phyloP scores from a whole-genome alignment of 2,329 filamentous ascomycete genomes.

The Hypomyces rosellus region DNA sequence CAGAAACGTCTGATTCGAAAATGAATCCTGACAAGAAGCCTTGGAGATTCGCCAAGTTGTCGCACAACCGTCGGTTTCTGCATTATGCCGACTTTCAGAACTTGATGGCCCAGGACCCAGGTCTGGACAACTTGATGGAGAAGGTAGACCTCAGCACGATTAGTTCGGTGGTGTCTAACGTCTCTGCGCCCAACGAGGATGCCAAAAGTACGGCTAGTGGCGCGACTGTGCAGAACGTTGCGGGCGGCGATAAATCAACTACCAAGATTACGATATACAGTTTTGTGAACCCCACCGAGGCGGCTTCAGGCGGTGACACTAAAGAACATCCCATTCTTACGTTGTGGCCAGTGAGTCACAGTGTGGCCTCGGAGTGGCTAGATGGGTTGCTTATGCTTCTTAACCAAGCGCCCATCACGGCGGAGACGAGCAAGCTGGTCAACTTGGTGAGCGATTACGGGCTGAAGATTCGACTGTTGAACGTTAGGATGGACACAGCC shows the following conservation, averaged over 20 bases:
- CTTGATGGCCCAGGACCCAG: conserved; percentile 58
- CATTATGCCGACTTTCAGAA: conserved; percentile 82
- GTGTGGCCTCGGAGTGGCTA: conserved; percentile 89
- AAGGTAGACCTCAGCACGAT: conserved; percentile 84
- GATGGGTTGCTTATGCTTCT: conserved; percentile 93
- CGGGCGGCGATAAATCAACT: conserved; percentile 39
- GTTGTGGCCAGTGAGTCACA: conserved; percentile 75
- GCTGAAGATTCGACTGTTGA: conserved; percentile 84
- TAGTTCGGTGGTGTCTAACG: conserved; percentile 90
- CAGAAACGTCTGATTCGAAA: conserved; percentile 20
- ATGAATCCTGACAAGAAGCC: conserved; percentile 45
- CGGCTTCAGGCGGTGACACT: conserved; percentile 26
- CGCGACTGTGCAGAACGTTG: conserved; percentile 34
- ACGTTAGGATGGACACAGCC: conserved; percentile 76
- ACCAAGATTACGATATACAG: conserved; percentile 93
- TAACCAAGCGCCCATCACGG: conserved; percentile 92
- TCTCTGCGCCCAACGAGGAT: conserved; percentile 60
- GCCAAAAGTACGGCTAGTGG: conserved; percentile 37
- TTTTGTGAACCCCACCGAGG: conserved; percentile 43
- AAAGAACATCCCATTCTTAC: conserved; percentile 70
- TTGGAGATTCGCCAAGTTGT: conserved; percentile 82
- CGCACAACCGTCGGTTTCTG: conserved; percentile 82
- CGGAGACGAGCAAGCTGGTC: conserved; percentile 87
- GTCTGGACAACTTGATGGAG: conserved; percentile 65
- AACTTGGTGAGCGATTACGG: conserved; percentile 84